Conservation (phyloP, 2,329 filamentous ascomycete genomes). For the Neurospora sp. region DNA sequence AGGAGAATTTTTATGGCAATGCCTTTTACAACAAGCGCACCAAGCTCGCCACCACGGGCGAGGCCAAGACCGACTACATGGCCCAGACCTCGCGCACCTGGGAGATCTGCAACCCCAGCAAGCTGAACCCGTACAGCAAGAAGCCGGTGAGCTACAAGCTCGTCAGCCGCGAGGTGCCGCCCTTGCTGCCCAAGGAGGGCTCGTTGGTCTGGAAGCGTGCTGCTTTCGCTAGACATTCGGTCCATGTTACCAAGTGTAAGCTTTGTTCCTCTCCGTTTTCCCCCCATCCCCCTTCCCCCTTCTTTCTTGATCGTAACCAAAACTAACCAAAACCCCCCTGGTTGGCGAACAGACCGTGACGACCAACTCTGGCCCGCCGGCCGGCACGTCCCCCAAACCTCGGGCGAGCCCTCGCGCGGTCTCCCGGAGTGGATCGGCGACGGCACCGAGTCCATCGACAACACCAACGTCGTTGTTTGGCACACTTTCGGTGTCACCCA, state of each 20-base stretch:
- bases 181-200: slow-evolving; percentile 68
- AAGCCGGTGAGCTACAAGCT: slow-evolving; percentile 85
- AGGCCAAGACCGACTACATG: slow-evolving; percentile 70
- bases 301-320: not conserved
- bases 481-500: slow-evolving; percentile 89
- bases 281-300: not conserved
- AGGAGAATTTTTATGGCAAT: slow-evolving; percentile 81
- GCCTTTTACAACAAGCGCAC: slow-evolving; percentile 82
- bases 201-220: slow-evolving; percentile 83
- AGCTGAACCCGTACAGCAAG: slow-evolving; percentile 74
- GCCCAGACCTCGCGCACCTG: slow-evolving; percentile 71
- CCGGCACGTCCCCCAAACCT: slow-evolving; percentile 80
- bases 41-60: slow-evolving; percentile 59
- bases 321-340: not conserved
- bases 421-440: slow-evolving; percentile 70
- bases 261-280: slow-evolving; percentile 6
- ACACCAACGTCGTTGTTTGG: slow-evolving; percentile 85
- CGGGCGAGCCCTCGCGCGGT: slow-evolving; percentile 63
- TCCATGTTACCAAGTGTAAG: slow-evolving; percentile 84
- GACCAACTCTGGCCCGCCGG: slow-evolving; percentile 77
- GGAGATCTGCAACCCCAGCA: slow-evolving; percentile 81
- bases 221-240: slow-evolving; percentile 75
- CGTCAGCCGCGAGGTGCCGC: slow-evolving; percentile 73
- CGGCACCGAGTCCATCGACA: slow-evolving; percentile 57
- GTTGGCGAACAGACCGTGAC: slow-evolving; percentile 50